Evolutionary conservation across 1,284 basidiomycete species (phyloP), one percentile per base, ranked within the genome.

Genomic region (Ceratobasidium theobromae): DNA sequence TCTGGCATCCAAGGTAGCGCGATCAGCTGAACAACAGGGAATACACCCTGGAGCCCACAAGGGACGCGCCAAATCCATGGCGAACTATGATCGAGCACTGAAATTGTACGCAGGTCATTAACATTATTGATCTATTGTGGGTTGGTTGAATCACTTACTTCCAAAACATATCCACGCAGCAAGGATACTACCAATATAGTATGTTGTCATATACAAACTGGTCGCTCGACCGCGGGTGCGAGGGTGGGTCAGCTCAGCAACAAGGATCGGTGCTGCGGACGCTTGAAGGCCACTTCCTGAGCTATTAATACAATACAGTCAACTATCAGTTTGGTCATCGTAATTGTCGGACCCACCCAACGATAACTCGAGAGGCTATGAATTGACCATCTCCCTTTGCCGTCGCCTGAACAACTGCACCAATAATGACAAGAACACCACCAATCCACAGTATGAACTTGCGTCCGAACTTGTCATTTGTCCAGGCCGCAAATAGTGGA

Each of bases 241-340:
- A 14, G 86, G 88, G 76, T 88, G 88, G 5, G 86, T 81, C 8
- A 89, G 75, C 75, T 89, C 88, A 49, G 85, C 83, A 58, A 89
- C 80, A 35, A 88, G 77, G 43, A 88, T 75, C 1, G 87, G 87
- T 0, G 83, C 83, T 6, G 86, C 23, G 0, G 41, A 45, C 5
- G 41, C 41, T 21, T 45, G 41, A 18, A 45, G 41, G 41, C 11
- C 5, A 18, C 41, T 45, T 45, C 41, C 41, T 6, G 41, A 45
- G 9, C 41, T 45, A n/a, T 11, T 11, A 6, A 5, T 11, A 21
- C 9, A n/a, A n/a, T 5, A 12, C 9, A 5, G 18, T 45, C 41
- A 45, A 21, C 18, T 5, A 9, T 11, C 18, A 18, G 41, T 16
- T 11, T 21, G 18, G 18, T 11, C 41, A 38, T 8, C 35, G 16